Evolutionary conservation across 1,139 yeast genomes (phyloP).

Genomic region (Yamadazyma blattariae): DNA sequence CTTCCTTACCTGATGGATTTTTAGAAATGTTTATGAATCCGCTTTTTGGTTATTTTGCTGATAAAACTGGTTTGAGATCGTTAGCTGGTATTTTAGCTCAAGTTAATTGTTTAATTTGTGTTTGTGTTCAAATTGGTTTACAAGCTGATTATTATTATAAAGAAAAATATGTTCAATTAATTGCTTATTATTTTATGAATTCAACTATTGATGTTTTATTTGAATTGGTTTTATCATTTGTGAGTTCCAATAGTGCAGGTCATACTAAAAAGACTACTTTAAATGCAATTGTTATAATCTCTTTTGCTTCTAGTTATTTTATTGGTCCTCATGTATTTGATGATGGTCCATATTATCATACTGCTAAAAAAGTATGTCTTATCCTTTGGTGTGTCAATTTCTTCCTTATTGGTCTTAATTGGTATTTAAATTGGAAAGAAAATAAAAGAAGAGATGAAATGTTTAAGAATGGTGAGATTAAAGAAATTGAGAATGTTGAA

Average conservation of each 20-base stretch:
- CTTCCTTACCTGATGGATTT: conserved; percentile 35
- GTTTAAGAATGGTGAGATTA: conserved; percentile 12
- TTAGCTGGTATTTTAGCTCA: conserved; percentile 41
- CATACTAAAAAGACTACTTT: no score
- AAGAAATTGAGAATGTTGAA: conserved; percentile 43
- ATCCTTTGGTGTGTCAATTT: no score
- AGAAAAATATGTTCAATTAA: no score
- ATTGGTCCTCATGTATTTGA: conserved; percentile 71
- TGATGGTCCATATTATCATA: conserved; percentile 52
- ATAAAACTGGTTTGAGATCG: conserved; percentile 37
- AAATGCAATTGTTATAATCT: no score
- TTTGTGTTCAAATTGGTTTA: no score
- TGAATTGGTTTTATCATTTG: no score
- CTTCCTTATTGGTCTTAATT: conserved; percentile 20
- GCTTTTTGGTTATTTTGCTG: conserved; percentile 19
- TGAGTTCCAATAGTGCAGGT: conserved; percentile 54
- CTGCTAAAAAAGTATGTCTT: conserved; percentile 47
- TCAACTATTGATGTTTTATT: no score
- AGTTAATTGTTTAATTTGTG: no score
- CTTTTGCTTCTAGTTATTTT: no score
- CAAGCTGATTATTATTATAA: no score
- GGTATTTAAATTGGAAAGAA: conserved; percentile 27
- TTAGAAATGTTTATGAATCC: conserved; percentile 40
- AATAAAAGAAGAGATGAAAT: conserved; percentile 31
- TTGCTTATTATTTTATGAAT: no score